Conservation (phyloP, 495 filamentous ascomycete genomes). For the Penicillium diatomitis region DNA sequence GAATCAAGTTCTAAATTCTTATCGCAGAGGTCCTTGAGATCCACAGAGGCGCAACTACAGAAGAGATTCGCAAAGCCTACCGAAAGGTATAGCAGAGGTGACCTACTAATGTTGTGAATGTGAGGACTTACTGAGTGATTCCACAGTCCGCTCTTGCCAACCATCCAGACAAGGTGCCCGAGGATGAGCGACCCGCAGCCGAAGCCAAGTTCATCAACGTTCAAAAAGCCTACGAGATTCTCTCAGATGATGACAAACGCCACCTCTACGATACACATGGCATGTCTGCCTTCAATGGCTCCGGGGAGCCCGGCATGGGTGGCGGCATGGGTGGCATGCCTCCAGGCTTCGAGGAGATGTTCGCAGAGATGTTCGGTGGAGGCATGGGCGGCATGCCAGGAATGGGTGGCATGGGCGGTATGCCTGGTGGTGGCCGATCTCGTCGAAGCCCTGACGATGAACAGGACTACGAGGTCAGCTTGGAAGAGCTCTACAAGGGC, state of each 20-base stretch:
- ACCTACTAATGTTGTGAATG: not conserved
- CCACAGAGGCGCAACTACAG: conserved; percentile 56
- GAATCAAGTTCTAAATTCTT: not conserved
- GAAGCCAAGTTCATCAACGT: conserved; percentile 87
- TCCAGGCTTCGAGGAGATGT: conserved; percentile 90
- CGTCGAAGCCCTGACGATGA: conserved; percentile 74
- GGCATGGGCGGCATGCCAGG: conserved; percentile 56
- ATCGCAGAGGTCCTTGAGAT: conserved; percentile 66
- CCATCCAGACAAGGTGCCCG: conserved; percentile 94
- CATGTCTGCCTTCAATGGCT: conserved; percentile 83
- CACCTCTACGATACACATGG: conserved; percentile 86
- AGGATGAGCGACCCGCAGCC: conserved; percentile 71
- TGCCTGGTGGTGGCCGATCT: conserved; percentile 45
- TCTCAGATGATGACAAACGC: conserved; percentile 90
- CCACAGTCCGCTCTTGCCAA: conserved; percentile 71
- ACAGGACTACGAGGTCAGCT: conserved; percentile 76
- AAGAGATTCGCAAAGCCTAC: conserved; percentile 94
- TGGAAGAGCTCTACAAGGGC: conserved; percentile 96
- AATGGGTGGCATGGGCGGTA: conserved; percentile 28
- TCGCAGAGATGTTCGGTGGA: conserved; percentile 48
- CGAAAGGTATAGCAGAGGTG: conserved; percentile 59
- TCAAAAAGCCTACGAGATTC: conserved; percentile 93
- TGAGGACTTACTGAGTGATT: conserved; percentile 5
- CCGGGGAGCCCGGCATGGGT: conserved; percentile 56
- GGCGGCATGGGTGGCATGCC: conserved; percentile 66